A percentile compares a stretch with the other conserved stretches of the same genome.
Conservation (phyloP, 1,139 yeast species). For the Geotrichum citri-aurantii region DNA sequence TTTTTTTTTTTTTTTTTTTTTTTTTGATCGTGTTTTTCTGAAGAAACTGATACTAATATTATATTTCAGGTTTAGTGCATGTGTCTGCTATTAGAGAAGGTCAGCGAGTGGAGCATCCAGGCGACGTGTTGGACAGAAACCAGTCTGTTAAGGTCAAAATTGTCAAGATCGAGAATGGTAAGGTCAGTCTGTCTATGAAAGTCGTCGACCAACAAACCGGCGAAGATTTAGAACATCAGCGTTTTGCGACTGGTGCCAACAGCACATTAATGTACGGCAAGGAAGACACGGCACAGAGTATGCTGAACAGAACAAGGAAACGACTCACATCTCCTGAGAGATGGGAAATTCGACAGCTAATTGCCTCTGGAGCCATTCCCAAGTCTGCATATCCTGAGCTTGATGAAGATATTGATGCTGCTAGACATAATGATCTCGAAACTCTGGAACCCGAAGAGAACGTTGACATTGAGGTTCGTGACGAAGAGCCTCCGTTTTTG, state of each 20-base stretch:
- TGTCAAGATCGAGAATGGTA: slow-evolving; percentile 42
- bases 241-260: slow-evolving; percentile 20
- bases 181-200: slow-evolving; percentile 61
- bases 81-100: slow-evolving; percentile 55
- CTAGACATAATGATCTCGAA: slow-evolving; percentile 29
- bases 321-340: slow-evolving; percentile 78
- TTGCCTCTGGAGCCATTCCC: slow-evolving; percentile 70
- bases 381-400: slow-evolving; percentile 70
- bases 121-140: slow-evolving; percentile 50
- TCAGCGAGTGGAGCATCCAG: slow-evolving; percentile 50
- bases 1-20: background rate
- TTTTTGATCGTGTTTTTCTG: background rate
- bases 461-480: slow-evolving; percentile 67
- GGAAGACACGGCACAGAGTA: slow-evolving; percentile 3
- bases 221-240: slow-evolving; percentile 31
- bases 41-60: background rate
- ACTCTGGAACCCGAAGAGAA: slow-evolving; percentile 47
- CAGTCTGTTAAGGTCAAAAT: slow-evolving; percentile 67
- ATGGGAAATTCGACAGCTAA: slow-evolving; percentile 82
- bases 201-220: slow-evolving; percentile 74
- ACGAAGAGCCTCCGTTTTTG: slow-evolving; percentile 66
- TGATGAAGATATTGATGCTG: slow-evolving; percentile 44
- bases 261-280: slow-evolving; percentile 14
- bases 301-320: slow-evolving; percentile 31
- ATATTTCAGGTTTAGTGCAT: slow-evolving; percentile 50